These are phyloP conservation scores for Beta vulgaris DNA, from an alignment of 148 eudicot genomes.

Conservation along the genomic window DNA sequence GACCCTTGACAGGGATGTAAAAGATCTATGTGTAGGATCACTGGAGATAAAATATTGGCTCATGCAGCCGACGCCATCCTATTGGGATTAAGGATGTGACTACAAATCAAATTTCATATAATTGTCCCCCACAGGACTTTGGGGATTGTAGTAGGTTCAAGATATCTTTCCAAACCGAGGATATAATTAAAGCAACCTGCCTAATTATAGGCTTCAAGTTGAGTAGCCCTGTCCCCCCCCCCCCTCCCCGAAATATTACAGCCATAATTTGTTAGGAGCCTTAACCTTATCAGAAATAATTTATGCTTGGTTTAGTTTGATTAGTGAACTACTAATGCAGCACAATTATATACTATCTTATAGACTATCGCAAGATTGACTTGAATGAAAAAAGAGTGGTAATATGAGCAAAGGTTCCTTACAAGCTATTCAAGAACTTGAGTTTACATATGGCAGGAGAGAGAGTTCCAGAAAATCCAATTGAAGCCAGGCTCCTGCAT, in stretches of 20 bases:
- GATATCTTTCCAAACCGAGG: too few relatives aligned
- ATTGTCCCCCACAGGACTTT: too few relatives aligned
- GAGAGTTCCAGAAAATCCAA: slow-evolving; percentile 80
- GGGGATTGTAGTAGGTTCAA: too few relatives aligned
- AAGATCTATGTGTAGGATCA: too few relatives aligned
- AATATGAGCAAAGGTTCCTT: slow-evolving; percentile 35
- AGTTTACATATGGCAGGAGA: slow-evolving; percentile 70
- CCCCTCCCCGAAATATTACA: not conserved
- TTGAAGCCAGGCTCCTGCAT: slow-evolving; percentile 72
- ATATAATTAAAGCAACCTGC: not conserved
- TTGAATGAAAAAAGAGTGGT: not conserved
- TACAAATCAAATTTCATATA: not conserved
- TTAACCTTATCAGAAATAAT: not conserved
- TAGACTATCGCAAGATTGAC: not conserved
- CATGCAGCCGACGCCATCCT: too few relatives aligned
- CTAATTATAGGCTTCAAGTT: not conserved
- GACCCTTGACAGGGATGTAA: too few relatives aligned
- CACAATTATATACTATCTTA: not conserved
- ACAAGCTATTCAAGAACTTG: slow-evolving; percentile 71
- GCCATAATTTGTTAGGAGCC: not conserved
- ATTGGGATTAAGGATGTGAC: not conserved
- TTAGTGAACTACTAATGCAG: not conserved
- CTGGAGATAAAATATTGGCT: too few relatives aligned
- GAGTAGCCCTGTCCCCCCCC: not conserved
- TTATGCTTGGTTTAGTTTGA: not conserved